A percentile compares a stretch with the other conserved stretches of the same genome.
These are phyloP conservation scores for Aspergillus sp. DNA, from an alignment of 2,329 filamentous ascomycete species.

Conservation along the genomic window DNA sequence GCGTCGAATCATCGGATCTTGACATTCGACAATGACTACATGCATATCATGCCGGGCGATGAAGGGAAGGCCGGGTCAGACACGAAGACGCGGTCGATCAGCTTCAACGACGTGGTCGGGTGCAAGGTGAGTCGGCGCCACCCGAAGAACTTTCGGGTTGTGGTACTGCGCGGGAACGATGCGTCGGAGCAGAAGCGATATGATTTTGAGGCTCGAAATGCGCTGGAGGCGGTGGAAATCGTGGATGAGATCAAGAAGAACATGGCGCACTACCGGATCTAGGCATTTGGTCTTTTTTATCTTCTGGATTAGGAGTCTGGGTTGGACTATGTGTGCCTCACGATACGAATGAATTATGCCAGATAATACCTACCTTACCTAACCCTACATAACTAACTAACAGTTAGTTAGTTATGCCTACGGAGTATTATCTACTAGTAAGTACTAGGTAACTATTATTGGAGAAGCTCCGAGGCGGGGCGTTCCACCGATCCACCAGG, in stretches of 20 bases:
- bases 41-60: conserved; percentile 61
- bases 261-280: conserved; percentile 46
- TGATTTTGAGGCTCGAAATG: conserved; percentile 61
- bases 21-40: conserved; percentile 63
- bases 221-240: conserved; percentile 59
- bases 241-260: conserved; percentile 63
- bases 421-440: not conserved
- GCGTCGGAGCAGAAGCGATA: conserved; percentile 64
- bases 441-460: not conserved
- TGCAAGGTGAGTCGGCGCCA: conserved; percentile 64
- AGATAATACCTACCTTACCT: not conserved
- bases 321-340: too few species aligned
- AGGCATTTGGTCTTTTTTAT: conserved; percentile 4
- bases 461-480: conserved; percentile 10
- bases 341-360: too few species aligned
- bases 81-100: conserved; percentile 59
- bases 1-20: conserved; percentile 59
- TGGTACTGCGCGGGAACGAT: conserved; percentile 60
- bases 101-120: conserved; percentile 62
- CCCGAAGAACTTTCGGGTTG: conserved; percentile 60
- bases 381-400: too few species aligned
- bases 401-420: not conserved
- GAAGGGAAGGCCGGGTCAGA: conserved; percentile 54
- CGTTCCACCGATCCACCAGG: conserved; percentile 7
- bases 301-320: not conserved